Percentiles rank a stretch among this genome's conserved stretches.
These are phyloP conservation scores for Diaporthe australafricana DNA, from an alignment of 2,329 filamentous ascomycete genomes.

Conservation along the genomic window DNA sequence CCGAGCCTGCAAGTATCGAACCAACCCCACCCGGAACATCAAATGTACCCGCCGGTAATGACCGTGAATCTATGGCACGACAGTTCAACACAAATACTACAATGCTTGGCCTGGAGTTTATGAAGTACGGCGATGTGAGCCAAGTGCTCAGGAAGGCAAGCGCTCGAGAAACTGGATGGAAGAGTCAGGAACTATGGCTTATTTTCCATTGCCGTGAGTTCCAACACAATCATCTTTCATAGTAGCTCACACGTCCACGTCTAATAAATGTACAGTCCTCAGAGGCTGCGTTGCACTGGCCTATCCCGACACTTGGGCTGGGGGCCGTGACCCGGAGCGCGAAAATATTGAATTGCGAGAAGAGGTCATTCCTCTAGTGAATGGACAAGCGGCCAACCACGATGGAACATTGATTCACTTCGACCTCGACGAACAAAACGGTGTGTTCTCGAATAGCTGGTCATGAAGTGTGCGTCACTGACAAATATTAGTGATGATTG, in stretches of 20 bases:
- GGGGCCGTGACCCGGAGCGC: not conserved
- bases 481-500: conserved; percentile 16
- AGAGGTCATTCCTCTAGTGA: not conserved
- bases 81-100: not conserved
- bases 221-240: not conserved
- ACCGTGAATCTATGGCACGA: not conserved
- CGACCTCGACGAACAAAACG: conserved; percentile 23
- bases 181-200: conserved; percentile 13
- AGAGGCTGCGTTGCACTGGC: conserved; percentile 7
- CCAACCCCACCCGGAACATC: not conserved
- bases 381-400: not conserved
- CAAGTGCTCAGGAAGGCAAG: not conserved
- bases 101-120: conserved; percentile 21
- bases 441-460: not conserved
- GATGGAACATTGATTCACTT: conserved; percentile 17
- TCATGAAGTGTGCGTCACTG: not conserved
- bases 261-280: conserved; percentile 9
- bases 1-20: conserved; percentile 7
- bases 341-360: conserved; percentile 11
- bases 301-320: conserved; percentile 1
- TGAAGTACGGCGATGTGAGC: conserved; percentile 24
- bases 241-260: not conserved
- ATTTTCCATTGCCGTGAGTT: conserved; percentile 24
- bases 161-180: not conserved
- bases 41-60: not conserved